Percentiles rank a stretch among this genome's conserved stretches.
phyloP scores from a whole-genome alignment of 2,329 filamentous ascomycete species.

The Paracoccidioides lutzii region DNA sequence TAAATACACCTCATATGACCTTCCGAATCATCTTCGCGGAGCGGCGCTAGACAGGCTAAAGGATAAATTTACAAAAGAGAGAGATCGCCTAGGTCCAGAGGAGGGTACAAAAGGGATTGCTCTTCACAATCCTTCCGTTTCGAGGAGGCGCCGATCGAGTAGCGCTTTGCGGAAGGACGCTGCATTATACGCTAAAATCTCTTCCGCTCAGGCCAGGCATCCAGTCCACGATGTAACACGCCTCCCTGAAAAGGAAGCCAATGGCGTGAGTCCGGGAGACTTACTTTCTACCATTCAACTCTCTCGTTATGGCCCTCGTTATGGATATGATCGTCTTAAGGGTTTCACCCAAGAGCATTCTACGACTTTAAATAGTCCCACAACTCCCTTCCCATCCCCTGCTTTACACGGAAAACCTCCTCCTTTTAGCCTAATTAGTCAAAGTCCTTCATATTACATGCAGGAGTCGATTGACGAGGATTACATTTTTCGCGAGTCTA shows the following conservation, averaged over 20 bases:
- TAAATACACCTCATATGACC: slow-evolving; percentile 77
- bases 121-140: slow-evolving; percentile 63
- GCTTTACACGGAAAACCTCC: neutral
- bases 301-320: slow-evolving; percentile 46
- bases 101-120: slow-evolving; percentile 88
- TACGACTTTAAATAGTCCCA: neutral
- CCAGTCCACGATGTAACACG: slow-evolving; percentile 12
- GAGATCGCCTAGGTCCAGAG: slow-evolving; percentile 66
- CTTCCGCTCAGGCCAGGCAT: slow-evolving; percentile 32
- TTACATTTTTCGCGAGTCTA: slow-evolving; percentile 72
- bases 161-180: slow-evolving; percentile 68
- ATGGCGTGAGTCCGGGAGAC: slow-evolving; percentile 58
- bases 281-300: slow-evolving; percentile 65
- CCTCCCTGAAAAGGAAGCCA: slow-evolving; percentile 22
- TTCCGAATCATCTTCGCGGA: slow-evolving; percentile 82
- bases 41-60: slow-evolving; percentile 73
- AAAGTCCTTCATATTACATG: slow-evolving; percentile 42
- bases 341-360: slow-evolving; percentile 6
- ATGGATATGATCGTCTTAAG: slow-evolving; percentile 17
- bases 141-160: slow-evolving; percentile 57
- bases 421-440: slow-evolving; percentile 16
- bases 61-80: slow-evolving; percentile 79
- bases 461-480: slow-evolving; percentile 82
- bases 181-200: slow-evolving; percentile 52
- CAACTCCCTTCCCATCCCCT: neutral